Evolutionary conservation across 176 grass and related monocot genomes (phyloP).

Genomic region (Bonia amplexicaulis): DNA sequence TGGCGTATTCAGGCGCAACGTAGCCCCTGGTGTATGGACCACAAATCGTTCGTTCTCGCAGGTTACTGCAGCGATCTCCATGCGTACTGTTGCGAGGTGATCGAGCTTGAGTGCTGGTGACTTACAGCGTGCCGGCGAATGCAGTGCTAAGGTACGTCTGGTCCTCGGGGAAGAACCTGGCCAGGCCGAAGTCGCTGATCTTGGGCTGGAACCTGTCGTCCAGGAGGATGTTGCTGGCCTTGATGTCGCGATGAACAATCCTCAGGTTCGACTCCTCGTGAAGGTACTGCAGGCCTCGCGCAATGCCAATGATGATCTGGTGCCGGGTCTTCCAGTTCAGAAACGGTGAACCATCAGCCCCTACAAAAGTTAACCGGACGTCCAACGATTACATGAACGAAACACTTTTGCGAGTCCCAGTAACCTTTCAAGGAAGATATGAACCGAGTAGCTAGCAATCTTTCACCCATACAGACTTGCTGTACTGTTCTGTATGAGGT

Average conservation of each 20-base stretch:
- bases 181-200: slow-evolving; percentile 68
- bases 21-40: slow-evolving; percentile 37
- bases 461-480: background rate
- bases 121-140: slow-evolving; percentile 64
- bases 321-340: slow-evolving; percentile 50
- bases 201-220: slow-evolving; percentile 72
- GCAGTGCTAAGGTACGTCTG: slow-evolving; percentile 59
- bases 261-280: slow-evolving; percentile 66
- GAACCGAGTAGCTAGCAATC: too few relatives aligned
- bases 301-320: slow-evolving; percentile 57
- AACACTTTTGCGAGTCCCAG: too few relatives aligned
- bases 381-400: background rate
- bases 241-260: slow-evolving; percentile 75
- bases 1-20: slow-evolving; percentile 66
- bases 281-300: slow-evolving; percentile 51
- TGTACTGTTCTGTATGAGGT: too few relatives aligned
- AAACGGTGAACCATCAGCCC: slow-evolving; percentile 9
- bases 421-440: too few relatives aligned
- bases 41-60: background rate
- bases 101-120: background rate
- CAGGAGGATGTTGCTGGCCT: slow-evolving; percentile 72
- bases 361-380: background rate
- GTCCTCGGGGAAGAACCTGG: slow-evolving; percentile 68
- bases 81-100: background rate
- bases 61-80: background rate